A percentile compares a stretch with the other conserved stretches of the same genome.
Conservation (phyloP, 352 stramenopile genomes). For the Chrysophaeum taylorii region DNA sequence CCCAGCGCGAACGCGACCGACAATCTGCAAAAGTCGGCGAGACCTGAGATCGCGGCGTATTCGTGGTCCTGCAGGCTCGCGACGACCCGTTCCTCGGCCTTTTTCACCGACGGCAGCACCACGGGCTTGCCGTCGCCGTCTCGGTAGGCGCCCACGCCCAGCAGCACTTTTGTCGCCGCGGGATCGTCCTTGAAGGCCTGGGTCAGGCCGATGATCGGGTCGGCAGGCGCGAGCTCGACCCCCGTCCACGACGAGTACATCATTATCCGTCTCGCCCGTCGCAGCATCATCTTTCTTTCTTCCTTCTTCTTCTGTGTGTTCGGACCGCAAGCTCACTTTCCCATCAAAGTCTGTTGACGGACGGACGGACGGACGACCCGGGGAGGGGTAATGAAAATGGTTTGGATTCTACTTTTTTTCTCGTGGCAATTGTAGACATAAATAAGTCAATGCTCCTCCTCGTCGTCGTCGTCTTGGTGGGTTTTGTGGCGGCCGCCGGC, state of each 20-base stretch:
- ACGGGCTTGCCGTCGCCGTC: slow-evolving; percentile 74
- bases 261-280: no score
- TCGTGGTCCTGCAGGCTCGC: slow-evolving; percentile 87
- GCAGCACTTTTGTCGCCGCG: slow-evolving; percentile 77
- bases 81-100: slow-evolving; percentile 88
- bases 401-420: no score
- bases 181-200: slow-evolving; percentile 73
- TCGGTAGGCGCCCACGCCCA: slow-evolving; percentile 97
- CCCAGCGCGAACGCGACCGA: slow-evolving; percentile 81
- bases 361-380: no score
- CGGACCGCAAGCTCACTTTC: no score
- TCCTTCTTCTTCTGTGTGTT: no score
- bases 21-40: slow-evolving; percentile 74
- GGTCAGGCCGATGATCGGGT: slow-evolving; percentile 92
- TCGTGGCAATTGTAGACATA: no score
- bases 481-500: no score
- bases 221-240: slow-evolving; percentile 82
- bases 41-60: slow-evolving; percentile 60
- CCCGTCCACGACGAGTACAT: slow-evolving; percentile 39
- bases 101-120: slow-evolving; percentile 86
- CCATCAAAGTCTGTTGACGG: no score
- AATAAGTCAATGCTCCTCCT: no score
- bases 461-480: no score
- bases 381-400: no score
- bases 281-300: no score